phyloP scores from a whole-genome alignment of 768 basidiomycete genomes.

The Lactarius pseudohatsudake region DNA sequence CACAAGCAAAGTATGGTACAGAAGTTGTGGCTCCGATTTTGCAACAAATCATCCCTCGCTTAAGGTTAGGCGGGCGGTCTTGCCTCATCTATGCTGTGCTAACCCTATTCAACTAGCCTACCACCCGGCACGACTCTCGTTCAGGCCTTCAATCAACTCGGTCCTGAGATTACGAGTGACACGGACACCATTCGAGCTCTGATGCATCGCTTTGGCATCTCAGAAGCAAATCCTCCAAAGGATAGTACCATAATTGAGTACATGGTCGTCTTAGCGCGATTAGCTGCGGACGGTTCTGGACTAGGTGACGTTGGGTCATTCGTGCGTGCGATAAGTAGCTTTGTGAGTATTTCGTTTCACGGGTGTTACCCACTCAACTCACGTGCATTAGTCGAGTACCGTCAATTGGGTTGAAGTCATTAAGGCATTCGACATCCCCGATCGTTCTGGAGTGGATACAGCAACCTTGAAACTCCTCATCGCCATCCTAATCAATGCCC shows the following conservation, averaged over 20 bases:
- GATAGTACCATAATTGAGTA: slow-evolving; percentile 72
- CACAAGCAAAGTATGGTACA: slow-evolving; percentile 76
- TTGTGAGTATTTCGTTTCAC: slow-evolving; percentile 50
- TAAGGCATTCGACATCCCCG: slow-evolving; percentile 81
- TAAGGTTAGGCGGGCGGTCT: slow-evolving; percentile 54
- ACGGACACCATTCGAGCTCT: slow-evolving; percentile 67
- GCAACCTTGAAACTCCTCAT: slow-evolving; percentile 87
- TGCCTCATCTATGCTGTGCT: slow-evolving; percentile 19
- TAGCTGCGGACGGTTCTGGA: slow-evolving; percentile 69
- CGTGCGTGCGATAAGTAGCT: slow-evolving; percentile 68
- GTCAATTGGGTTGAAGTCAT: slow-evolving; percentile 84
- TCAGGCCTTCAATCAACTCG: slow-evolving; percentile 73
- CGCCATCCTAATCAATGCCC: slow-evolving; percentile 79
- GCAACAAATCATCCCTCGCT: slow-evolving; percentile 66
- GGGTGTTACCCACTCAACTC: slow-evolving; percentile 23
- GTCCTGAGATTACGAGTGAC: slow-evolving; percentile 77
- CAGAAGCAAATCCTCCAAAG: slow-evolving; percentile 66
- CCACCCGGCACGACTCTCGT: slow-evolving; percentile 66
- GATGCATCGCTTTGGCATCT: slow-evolving; percentile 72
- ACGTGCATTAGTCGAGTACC: slow-evolving; percentile 50
- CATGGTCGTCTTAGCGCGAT: slow-evolving; percentile 61
- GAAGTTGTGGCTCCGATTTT: slow-evolving; percentile 75
- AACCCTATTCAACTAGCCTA: slow-evolving; percentile 46
- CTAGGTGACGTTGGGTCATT: slow-evolving; percentile 76
- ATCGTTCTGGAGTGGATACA: slow-evolving; percentile 84